Percentiles rank a stretch among this genome's conserved stretches.
These are phyloP conservation scores for Ustilago xerochloae DNA, from an alignment of 1,284 basidiomycete genomes.

Conservation along the genomic window DNA sequence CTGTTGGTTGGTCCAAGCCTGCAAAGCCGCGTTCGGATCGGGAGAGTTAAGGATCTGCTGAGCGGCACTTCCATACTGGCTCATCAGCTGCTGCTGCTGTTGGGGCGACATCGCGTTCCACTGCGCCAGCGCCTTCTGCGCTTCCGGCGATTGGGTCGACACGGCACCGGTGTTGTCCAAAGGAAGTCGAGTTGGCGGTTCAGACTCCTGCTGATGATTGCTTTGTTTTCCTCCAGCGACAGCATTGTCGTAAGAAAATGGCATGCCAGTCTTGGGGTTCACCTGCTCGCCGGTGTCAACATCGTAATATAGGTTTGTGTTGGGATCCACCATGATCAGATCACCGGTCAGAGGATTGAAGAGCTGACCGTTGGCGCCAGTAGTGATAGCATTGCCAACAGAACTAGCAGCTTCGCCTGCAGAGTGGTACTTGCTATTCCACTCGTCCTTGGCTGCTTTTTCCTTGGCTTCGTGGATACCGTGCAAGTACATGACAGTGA, in stretches of 20 bases:
- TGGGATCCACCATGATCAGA: constrained; percentile 29
- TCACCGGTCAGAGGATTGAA: constrained; percentile 42
- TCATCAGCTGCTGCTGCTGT: constrained; percentile 35
- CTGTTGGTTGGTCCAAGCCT: constrained; percentile 16
- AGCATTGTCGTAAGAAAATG: constrained; percentile 12
- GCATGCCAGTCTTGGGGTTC: constrained; percentile 38
- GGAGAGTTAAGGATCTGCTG: constrained; percentile 31
- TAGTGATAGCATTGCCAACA: constrained; percentile 36
- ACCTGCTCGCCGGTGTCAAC: constrained; percentile 34
- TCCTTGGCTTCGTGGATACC: constrained; percentile 25
- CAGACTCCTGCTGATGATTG: background rate
- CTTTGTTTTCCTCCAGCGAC: background rate
- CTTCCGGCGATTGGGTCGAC: constrained; percentile 16
- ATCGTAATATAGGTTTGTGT: constrained; percentile 29
- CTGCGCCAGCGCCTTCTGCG: constrained; percentile 26
- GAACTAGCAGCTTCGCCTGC: constrained; percentile 29
- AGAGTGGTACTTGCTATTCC: constrained; percentile 20
- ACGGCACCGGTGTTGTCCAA: constrained; percentile 12
- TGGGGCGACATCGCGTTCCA: constrained; percentile 34
- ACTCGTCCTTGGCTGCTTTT: background rate
- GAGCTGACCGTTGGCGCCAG: constrained; percentile 34
- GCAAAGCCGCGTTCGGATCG: constrained; percentile 27
- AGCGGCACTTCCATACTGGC: constrained; percentile 20
- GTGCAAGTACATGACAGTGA: constrained; percentile 24
- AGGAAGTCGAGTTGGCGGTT: constrained; percentile 10